These are phyloP conservation scores for Populus alba DNA, from an alignment of 345 rosid genomes.

Conservation along the genomic window DNA sequence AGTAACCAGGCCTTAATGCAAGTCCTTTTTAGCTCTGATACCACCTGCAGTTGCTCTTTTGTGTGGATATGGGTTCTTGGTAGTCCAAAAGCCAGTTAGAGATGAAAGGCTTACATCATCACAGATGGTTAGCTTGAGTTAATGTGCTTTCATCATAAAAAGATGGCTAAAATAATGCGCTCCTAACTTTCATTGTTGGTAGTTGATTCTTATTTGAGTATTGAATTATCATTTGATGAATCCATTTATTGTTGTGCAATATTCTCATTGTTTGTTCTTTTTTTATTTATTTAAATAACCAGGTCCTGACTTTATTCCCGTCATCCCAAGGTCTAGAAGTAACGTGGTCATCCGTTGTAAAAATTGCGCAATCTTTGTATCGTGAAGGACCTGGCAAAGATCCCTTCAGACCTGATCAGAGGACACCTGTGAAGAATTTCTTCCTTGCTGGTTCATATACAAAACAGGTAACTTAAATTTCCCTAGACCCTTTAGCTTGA, in stretches of 20 bases:
- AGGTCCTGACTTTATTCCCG: conserved; percentile 82
- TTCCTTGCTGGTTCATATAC: conserved; percentile 96
- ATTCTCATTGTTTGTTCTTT: background rate
- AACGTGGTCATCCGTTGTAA: conserved; percentile 92
- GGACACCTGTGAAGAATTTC: conserved; percentile 83
- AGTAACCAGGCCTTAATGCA: background rate
- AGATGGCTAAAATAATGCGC: background rate
- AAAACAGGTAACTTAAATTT: conserved; percentile 65
- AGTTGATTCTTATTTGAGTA: background rate
- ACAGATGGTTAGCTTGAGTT: background rate
- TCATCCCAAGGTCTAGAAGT: conserved; percentile 83
- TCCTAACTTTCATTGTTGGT: background rate
- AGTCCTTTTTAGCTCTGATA: background rate
- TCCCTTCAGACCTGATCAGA: conserved; percentile 97
- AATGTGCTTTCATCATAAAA: background rate
- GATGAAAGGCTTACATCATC: background rate
- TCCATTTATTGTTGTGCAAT: too few species aligned
- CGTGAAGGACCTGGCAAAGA: conserved; percentile 97
- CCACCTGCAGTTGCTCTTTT: background rate
- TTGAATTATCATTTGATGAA: background rate
- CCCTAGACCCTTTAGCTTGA: background rate
- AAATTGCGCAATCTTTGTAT: conserved; percentile 87
- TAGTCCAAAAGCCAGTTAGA: background rate
- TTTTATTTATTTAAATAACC: background rate
- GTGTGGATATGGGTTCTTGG: background rate